phyloP scores from a whole-genome alignment of 2,329 filamentous ascomycete genomes.

The Basipetospora chlamydospora region DNA sequence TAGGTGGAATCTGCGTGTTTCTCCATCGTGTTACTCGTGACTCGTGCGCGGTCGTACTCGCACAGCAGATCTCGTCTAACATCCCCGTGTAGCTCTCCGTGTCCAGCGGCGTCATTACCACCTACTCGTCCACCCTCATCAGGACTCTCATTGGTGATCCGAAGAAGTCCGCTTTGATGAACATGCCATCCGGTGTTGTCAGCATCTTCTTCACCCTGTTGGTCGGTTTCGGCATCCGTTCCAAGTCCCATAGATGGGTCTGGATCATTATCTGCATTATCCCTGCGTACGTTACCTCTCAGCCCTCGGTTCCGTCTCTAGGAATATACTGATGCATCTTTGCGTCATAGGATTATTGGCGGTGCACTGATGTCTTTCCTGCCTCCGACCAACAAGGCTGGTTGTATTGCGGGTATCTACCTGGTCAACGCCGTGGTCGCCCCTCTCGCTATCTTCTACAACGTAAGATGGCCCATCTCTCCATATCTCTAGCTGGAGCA shows the following conservation, averaged over 20 bases:
- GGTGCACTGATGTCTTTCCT: slow-evolving; percentile 39
- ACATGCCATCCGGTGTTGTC: slow-evolving; percentile 16
- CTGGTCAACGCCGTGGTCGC: slow-evolving; percentile 34
- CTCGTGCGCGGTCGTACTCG: no score
- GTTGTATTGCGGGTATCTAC: slow-evolving; percentile 33
- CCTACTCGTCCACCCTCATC: slow-evolving; percentile 25
- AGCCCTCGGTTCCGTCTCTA: no score
- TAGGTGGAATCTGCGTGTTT: not conserved
- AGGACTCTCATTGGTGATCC: slow-evolving; percentile 4
- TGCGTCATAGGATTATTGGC: slow-evolving; percentile 24
- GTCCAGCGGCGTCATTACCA: slow-evolving; percentile 38
- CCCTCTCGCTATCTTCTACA: slow-evolving; percentile 29
- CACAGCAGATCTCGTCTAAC: no score
- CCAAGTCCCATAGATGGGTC: slow-evolving; percentile 31
- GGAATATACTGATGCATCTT: no score
- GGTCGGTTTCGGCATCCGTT: slow-evolving; percentile 31
- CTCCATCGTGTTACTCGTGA: no score
- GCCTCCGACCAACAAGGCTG: slow-evolving; percentile 26
- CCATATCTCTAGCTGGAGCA: not conserved
- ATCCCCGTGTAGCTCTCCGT: slow-evolving; percentile 13
- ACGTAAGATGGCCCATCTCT: slow-evolving; percentile 15
- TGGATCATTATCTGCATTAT: slow-evolving; percentile 34
- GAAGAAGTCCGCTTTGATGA: slow-evolving; percentile 5
- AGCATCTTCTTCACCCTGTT: slow-evolving; percentile 36
- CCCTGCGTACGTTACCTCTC: slow-evolving; percentile 25